phyloP scores from a whole-genome alignment of 768 basidiomycete species.

The Heimioporus sp. region DNA sequence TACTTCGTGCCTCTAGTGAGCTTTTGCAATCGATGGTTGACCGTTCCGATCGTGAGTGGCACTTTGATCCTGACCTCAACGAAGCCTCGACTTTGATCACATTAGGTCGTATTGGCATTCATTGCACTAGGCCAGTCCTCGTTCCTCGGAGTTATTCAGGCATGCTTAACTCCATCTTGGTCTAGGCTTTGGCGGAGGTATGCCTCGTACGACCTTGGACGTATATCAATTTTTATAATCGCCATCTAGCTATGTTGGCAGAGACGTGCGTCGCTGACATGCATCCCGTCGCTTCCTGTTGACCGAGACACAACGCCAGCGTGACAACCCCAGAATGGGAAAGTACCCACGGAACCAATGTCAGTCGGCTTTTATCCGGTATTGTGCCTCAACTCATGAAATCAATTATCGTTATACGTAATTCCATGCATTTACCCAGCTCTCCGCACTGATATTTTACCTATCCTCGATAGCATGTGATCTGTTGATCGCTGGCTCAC shows the following conservation, averaged over 20 bases:
- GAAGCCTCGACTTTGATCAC: not conserved
- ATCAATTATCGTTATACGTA: not conserved
- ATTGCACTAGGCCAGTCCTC: constrained; percentile 25
- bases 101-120: constrained; percentile 27
- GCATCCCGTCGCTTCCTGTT: not conserved
- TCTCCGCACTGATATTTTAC: constrained; percentile 32
- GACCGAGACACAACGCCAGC: constrained; percentile 7
- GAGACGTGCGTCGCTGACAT: constrained; percentile 25
- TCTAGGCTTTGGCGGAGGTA: constrained; percentile 31
- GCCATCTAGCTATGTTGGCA: constrained; percentile 26
- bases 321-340: constrained; percentile 32
- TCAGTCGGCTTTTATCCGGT: constrained; percentile 9
- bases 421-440: constrained; percentile 8
- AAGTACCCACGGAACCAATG: constrained; percentile 31
- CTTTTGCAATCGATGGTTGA: constrained; percentile 28
- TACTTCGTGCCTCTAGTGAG: constrained; percentile 25
- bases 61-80: not conserved
- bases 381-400: not conserved
- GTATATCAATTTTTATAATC: not conserved
- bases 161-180: not conserved
- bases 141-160: not conserved
- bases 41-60: constrained; percentile 31
- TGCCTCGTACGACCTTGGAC: not conserved
- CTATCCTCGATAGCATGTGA: constrained; percentile 34
- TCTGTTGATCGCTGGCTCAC: constrained; percentile 32